Conservation (phyloP, 2,329 filamentous ascomycete species). For the Esteya vermicola region DNA sequence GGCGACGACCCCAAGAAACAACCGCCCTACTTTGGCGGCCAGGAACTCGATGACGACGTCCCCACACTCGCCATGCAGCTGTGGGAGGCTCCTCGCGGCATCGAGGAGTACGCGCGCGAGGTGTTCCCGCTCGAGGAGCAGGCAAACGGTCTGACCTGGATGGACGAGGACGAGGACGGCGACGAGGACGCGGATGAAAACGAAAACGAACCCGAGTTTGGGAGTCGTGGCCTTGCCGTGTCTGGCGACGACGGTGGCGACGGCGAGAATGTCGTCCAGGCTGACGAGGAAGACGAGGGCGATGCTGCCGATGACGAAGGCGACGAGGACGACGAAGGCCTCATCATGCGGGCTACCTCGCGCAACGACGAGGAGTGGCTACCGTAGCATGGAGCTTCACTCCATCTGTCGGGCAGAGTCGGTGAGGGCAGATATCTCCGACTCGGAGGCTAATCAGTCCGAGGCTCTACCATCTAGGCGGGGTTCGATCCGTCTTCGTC, state of each 20-base stretch:
- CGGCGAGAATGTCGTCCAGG: constrained; percentile 16
- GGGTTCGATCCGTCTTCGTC: neutral
- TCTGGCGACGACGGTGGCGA: constrained; percentile 18
- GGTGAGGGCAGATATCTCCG: too few species aligned
- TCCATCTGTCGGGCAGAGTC: too few species aligned
- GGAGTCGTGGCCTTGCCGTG: constrained; percentile 3
- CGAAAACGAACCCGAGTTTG: too few species aligned
- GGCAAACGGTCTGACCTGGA: constrained; percentile 89
- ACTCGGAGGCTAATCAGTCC: too few species aligned
- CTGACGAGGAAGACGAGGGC: too few species aligned
- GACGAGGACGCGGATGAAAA: constrained; percentile 19
- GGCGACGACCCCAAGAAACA: constrained; percentile 39
- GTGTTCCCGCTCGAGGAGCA: constrained; percentile 91
- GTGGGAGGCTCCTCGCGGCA: constrained; percentile 81
- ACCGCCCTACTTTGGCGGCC: constrained; percentile 49
- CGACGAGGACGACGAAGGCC: constrained; percentile 41
- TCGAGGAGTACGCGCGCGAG: constrained; percentile 90
- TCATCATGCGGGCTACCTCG: constrained; percentile 42
- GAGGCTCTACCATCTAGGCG: neutral
- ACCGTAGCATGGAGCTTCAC: constrained; percentile 21
- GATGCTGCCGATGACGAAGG: too few species aligned
- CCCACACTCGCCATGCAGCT: constrained; percentile 64
- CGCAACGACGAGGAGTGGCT: constrained; percentile 47
- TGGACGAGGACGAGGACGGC: constrained; percentile 42
- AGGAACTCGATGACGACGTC: constrained; percentile 44